phyloP scores from a whole-genome alignment of 805 yeast genomes.

The Wickerhamiella occidentalis region DNA sequence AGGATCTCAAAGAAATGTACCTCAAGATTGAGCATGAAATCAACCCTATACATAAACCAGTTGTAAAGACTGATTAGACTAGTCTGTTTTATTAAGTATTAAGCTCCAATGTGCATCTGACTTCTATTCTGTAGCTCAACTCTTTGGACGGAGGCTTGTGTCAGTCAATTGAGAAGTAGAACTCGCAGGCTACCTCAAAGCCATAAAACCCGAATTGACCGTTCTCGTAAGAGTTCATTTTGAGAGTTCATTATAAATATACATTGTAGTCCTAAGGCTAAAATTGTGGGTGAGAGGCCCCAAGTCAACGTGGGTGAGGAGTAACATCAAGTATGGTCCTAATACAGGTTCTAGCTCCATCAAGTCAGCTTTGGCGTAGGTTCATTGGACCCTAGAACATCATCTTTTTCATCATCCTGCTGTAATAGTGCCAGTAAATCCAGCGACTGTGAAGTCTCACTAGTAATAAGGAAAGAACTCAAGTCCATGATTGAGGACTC shows the following conservation, averaged over 20 bases:
- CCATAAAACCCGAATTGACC: too few relatives aligned
- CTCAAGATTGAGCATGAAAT: slow-evolving; percentile 15
- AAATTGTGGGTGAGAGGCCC: too few relatives aligned
- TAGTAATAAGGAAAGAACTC: slow-evolving; percentile 21
- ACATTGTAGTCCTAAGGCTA: neutral
- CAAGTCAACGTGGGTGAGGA: too few relatives aligned
- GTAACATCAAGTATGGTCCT: too few relatives aligned
- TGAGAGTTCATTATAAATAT: neutral
- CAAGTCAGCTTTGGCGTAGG: slow-evolving; percentile 17
- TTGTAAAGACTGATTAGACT: neutral
- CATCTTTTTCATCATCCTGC: neutral
- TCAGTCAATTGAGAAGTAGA: too few relatives aligned
- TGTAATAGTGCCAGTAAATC: slow-evolving; percentile 2
- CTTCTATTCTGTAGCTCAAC: too few relatives aligned
- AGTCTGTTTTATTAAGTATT: neutral
- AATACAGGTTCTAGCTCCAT: too few relatives aligned
- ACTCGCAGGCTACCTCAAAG: too few relatives aligned
- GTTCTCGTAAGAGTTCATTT: too few relatives aligned
- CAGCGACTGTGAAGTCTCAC: slow-evolving; percentile 7
- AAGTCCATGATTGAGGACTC: slow-evolving; percentile 26
- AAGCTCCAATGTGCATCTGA: too few relatives aligned
- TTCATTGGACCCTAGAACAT: slow-evolving; percentile 14
- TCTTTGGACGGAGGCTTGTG: too few relatives aligned
- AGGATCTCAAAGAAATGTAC: slow-evolving; percentile 20
- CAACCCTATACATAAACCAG: slow-evolving; percentile 2